Base-by-base conservation (phyloP, 495 filamentous ascomycete genomes). In the Daldinia loculata region DNA sequence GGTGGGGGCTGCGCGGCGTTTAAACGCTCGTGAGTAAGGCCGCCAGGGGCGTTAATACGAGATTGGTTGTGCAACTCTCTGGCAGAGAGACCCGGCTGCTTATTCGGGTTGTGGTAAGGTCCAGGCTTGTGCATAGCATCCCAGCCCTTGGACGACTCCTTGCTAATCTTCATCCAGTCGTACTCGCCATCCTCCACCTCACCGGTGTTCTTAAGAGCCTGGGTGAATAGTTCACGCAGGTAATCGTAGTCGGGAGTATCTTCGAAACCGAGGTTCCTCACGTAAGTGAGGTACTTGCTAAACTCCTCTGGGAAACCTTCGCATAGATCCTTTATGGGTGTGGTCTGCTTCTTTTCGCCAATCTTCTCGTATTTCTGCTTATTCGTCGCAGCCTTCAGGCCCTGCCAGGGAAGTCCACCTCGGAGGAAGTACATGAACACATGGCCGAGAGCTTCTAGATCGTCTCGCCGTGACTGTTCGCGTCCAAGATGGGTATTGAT, bases 311-410 rank as follows among this genome's bases (percentile, higher is more conserved):
- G 95, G 83, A 95, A 98, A 55, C 92, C 91, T 64, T 98, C 94
- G 75, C 95, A 98, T 4, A 99, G 89, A 74, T 99, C 96, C 80
- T 97, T 96, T 86, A 99, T 95, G 0, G 88, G 87, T 26, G 95
- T 98, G 0, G 95, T 97, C 83, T 98, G 95, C 83, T 99, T 99
- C 91, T 98, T 98, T 83, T 99, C 96, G 32, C 95, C 95, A 80
- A 99, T 99, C 85, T 98, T 98, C 82, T 99, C 95, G 73, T 99
- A 99, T 83, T 99, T 99, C 78, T 99, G 95, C 88, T 99, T 99
- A 85, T 99, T 99, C 66, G 95, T 99, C 17, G 96, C 96, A 79
- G 95, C 95, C 84, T 98, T 98, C 75, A 99, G 84, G 56, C 95
- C 95, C 82, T 99, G 95, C 95, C 95, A 99, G 19, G 95, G 95